Percentiles rank a stretch among this genome's conserved stretches.
Evolutionary conservation across 805 yeast species (phyloP).

Genomic region (Barnettozyma botsteinii): DNA sequence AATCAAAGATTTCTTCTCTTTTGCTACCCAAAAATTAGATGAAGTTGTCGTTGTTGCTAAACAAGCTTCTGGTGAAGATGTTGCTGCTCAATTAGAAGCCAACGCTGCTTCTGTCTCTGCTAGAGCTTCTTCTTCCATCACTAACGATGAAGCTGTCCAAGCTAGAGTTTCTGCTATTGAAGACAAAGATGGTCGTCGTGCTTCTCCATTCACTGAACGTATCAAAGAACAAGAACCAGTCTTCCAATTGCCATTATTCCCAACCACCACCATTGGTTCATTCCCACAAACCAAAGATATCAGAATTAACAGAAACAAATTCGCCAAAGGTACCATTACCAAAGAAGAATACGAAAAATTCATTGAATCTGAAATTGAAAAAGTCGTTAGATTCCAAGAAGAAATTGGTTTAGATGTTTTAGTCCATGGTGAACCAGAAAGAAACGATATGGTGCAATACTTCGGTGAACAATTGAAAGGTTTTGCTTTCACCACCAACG

Average conservation of each 20-base stretch:
- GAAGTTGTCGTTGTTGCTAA: constrained; percentile 92
- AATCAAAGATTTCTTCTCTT: constrained; percentile 97
- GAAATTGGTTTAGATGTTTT: constrained; percentile 96
- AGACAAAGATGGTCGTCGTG: constrained; percentile 76
- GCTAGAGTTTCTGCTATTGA: constrained; percentile 75
- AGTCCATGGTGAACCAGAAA: constrained; percentile 99
- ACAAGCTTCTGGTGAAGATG: constrained; percentile 79
- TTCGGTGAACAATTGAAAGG: constrained; percentile 99
- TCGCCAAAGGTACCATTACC: constrained; percentile 92
- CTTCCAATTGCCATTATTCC: constrained; percentile 96
- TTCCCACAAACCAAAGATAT: constrained; percentile 99
- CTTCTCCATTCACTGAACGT: constrained; percentile 81
- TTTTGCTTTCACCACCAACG: constrained; percentile 96
- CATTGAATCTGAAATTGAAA: constrained; percentile 94
- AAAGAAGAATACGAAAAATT: constrained; percentile 93
- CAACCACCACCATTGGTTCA: constrained; percentile 99
- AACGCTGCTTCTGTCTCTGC: constrained; percentile 83
- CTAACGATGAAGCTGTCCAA: constrained; percentile 88
- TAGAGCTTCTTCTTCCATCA: constrained; percentile 80
- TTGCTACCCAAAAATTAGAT: constrained; percentile 90
- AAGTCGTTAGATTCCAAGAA: constrained; percentile 97
- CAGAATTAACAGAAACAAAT: constrained; percentile 97
- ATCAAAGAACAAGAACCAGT: constrained; percentile 78
- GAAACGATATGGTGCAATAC: constrained; percentile 99
- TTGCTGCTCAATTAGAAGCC: constrained; percentile 69